A percentile compares a stretch with the other conserved stretches of the same genome.
Evolutionary conservation across 2,329 filamentous ascomycete species (phyloP).

Genomic region (Epichloe aotearoae): DNA sequence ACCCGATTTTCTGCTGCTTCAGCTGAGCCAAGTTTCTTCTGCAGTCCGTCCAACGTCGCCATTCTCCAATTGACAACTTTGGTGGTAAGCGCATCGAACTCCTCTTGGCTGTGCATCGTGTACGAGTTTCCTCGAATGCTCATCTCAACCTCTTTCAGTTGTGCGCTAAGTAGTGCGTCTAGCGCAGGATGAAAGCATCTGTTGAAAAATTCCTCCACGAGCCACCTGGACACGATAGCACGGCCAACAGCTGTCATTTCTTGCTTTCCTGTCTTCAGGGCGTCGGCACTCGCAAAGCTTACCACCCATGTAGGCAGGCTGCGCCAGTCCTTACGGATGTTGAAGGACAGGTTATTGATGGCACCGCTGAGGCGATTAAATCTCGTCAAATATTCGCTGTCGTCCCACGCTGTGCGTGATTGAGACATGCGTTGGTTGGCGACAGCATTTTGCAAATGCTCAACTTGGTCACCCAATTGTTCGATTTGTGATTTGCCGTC

Average conservation of each 20-base stretch:
- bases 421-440: slow-evolving; percentile 91
- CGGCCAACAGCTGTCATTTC: slow-evolving; percentile 96
- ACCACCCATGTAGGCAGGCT: slow-evolving; percentile 69
- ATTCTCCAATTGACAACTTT: slow-evolving; percentile 91
- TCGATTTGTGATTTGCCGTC: slow-evolving; percentile 91
- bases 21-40: slow-evolving; percentile 51
- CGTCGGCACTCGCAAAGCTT: slow-evolving; percentile 70
- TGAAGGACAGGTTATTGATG: slow-evolving; percentile 89
- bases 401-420: slow-evolving; percentile 86
- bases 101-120: slow-evolving; percentile 63
- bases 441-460: slow-evolving; percentile 92
- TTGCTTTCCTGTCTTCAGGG: slow-evolving; percentile 75
- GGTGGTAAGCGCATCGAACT: slow-evolving; percentile 73
- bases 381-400: slow-evolving; percentile 80
- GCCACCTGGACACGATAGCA: slow-evolving; percentile 77
- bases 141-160: slow-evolving; percentile 75
- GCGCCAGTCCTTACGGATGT: slow-evolving; percentile 90
- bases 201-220: slow-evolving; percentile 84
- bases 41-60: slow-evolving; percentile 83
- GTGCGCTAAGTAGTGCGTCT: slow-evolving; percentile 59
- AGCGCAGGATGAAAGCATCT: slow-evolving; percentile 85
- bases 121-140: slow-evolving; percentile 73
- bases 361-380: slow-evolving; percentile 88
- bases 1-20: slow-evolving; percentile 53
- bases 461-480: slow-evolving; percentile 65